Conservation (phyloP, 164 flowering plant species). For the Macadamia integrifolia region DNA sequence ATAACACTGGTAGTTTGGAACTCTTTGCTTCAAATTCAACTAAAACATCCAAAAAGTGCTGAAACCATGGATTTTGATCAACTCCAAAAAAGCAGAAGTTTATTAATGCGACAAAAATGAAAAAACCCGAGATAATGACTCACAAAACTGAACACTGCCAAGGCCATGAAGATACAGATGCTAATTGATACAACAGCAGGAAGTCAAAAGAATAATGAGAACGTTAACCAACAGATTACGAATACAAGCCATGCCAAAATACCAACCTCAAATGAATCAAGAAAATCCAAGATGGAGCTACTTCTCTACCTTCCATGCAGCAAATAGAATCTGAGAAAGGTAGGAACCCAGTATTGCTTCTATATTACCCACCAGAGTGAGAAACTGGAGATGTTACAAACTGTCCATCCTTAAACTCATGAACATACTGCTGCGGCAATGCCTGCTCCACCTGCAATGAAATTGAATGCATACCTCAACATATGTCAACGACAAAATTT, state of each 20-base stretch:
- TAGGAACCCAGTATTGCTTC: neutral
- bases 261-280: conserved; percentile 1
- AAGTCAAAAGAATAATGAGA: conserved; percentile 1
- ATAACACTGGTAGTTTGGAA: too few species aligned
- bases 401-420: conserved; percentile 52
- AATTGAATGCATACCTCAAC: conserved; percentile 1
- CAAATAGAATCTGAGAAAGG: neutral
- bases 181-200: neutral
- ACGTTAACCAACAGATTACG: neutral
- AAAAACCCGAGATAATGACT: neutral
- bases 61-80: too few species aligned
- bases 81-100: neutral
- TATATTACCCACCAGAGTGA: conserved; percentile 77
- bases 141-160: neutral
- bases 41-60: too few species aligned
- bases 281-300: neutral
- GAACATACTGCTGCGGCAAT: conserved; percentile 63
- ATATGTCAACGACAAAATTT: neutral
- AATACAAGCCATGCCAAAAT: neutral
- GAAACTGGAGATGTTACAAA: conserved; percentile 68
- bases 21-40: too few species aligned
- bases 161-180: neutral
- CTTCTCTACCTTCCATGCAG: conserved; percentile 1
- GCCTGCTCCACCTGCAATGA: conserved; percentile 77
- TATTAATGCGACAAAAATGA: neutral